phyloP scores from a whole-genome alignment of 179 eudicot genomes.

The Pouteria campechiana region DNA sequence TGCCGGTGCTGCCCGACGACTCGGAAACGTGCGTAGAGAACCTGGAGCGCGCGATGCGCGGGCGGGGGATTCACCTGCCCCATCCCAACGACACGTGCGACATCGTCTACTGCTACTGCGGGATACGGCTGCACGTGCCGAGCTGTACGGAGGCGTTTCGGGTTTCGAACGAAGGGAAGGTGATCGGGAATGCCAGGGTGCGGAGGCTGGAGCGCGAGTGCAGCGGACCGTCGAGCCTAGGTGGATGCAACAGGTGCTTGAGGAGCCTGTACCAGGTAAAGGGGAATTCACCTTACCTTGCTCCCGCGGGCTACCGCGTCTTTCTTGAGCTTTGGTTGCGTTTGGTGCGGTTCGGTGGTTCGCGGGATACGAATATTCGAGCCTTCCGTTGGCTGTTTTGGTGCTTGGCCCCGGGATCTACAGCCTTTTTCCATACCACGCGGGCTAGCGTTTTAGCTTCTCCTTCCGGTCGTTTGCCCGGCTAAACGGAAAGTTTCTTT shows the following conservation, averaged over 20 bases:
- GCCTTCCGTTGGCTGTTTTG: too few relatives aligned
- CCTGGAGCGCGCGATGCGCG: constrained; percentile 31
- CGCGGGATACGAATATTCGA: too few relatives aligned
- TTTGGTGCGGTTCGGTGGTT: too few relatives aligned
- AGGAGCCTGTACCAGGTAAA: constrained; percentile 53
- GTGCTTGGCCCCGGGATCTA: too few relatives aligned
- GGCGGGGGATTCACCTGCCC: constrained; percentile 37
- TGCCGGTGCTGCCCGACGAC: constrained; percentile 77
- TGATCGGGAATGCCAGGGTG: constrained; percentile 34
- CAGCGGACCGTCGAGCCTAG: constrained; percentile 18
- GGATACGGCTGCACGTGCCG: constrained; percentile 50
- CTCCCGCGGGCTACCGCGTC: too few relatives aligned
- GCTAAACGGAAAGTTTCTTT: too few relatives aligned
- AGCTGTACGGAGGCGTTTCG: constrained; percentile 52
- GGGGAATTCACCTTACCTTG: too few relatives aligned
- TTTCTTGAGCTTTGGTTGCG: too few relatives aligned
- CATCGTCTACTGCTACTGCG: constrained; percentile 64
- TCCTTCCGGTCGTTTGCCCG: too few relatives aligned
- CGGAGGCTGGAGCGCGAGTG: constrained; percentile 49
- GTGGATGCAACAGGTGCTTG: constrained; percentile 61
- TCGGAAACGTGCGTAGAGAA: constrained; percentile 58
- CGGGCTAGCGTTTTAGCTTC: too few relatives aligned
- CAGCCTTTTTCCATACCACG: too few relatives aligned
- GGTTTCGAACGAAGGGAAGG: constrained; percentile 18
- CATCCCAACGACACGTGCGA: constrained; percentile 53